Evolutionary conservation across 2,329 filamentous ascomycete genomes (phyloP), one percentile per base, ranked within the genome.

Genomic region (Calonectria hawksworthii): DNA sequence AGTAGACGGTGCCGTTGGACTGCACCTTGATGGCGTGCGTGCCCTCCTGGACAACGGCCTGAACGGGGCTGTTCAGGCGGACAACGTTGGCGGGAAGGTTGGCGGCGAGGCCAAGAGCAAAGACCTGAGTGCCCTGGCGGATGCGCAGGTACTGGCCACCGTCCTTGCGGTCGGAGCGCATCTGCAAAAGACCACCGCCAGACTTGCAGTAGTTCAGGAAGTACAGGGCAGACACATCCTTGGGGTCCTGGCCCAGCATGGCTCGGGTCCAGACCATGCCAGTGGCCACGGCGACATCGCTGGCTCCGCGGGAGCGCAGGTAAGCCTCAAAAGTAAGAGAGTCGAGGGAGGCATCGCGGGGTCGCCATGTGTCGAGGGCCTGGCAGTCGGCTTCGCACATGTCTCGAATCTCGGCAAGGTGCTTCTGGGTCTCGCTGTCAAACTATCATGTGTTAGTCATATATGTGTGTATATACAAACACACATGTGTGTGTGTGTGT

Each of bases 201-300:
- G 85, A 86, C 76, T 87, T 88, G 84, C 88, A 89, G 82, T 92
- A 91, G 77, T 90, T 85, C 28, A 92, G 83, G 77, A 92, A 91
- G 78, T 84, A 92, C 1, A 90, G 79, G 0, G 90, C 89, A 9
- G 86, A 88, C 6, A 91, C 78, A 16, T 91, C 89, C 1, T 70
- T 73, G 0, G 89, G 86, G 41, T 91, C 88, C 1, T 86, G 81
- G 2, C 90, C 90, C 2, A 90, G 81, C 86, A 90, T 88, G 1
- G 86, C 89, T 0, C 87, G 84, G 0, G 86, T 87, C 84, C 89
- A 90, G 4, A 90, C 78, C 4, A 78, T 85, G 1, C 85, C 85
- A 0, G 76, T 77, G 6, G 72, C 72, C 44, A 78, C 6, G 16
- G 72, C 68, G 2, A 64, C 38, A 3, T 77, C 66, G 51, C 70